phyloP scores from a whole-genome alignment of 1,139 yeast genomes.

The Tardiomyces digboiensis region DNA sequence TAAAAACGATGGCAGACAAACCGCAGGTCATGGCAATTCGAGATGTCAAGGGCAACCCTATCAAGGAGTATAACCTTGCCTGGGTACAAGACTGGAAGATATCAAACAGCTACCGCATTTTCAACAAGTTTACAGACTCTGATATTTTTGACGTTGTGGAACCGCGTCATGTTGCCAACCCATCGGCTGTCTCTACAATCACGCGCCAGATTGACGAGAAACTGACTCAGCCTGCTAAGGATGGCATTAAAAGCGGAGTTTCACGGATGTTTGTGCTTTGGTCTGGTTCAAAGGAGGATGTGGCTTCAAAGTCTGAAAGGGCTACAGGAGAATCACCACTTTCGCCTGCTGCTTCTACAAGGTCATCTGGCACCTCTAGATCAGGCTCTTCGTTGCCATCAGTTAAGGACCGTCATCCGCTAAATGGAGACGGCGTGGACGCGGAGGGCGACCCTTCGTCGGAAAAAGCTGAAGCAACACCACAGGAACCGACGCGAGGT shows the following conservation, averaged over 20 bases:
- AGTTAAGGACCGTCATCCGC: background rate
- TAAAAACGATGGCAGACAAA: constrained; percentile 30
- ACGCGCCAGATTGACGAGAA: background rate
- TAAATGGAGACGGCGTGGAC: background rate
- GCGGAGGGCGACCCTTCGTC: background rate
- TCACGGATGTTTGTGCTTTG: background rate
- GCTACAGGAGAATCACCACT: background rate
- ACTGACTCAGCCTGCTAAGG: background rate
- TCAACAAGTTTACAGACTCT: constrained; percentile 71
- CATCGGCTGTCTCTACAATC: background rate
- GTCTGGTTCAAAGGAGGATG: background rate
- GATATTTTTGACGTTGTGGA: constrained; percentile 82
- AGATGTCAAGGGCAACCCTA: constrained; percentile 33
- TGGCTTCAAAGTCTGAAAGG: background rate
- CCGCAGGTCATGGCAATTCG: constrained; percentile 24
- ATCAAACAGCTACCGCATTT: constrained; percentile 61
- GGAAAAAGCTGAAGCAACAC: background rate
- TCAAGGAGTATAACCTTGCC: constrained; percentile 38
- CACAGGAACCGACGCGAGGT: background rate
- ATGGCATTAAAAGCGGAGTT: background rate
- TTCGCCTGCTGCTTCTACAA: background rate
- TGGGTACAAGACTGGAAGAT: constrained; percentile 59
- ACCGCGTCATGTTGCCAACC: constrained; percentile 32
- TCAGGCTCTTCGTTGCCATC: background rate
- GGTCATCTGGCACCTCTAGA: background rate